Base-by-base conservation (phyloP, 306 rosid genomes). In the Pyrus bretschneideri region DNA sequence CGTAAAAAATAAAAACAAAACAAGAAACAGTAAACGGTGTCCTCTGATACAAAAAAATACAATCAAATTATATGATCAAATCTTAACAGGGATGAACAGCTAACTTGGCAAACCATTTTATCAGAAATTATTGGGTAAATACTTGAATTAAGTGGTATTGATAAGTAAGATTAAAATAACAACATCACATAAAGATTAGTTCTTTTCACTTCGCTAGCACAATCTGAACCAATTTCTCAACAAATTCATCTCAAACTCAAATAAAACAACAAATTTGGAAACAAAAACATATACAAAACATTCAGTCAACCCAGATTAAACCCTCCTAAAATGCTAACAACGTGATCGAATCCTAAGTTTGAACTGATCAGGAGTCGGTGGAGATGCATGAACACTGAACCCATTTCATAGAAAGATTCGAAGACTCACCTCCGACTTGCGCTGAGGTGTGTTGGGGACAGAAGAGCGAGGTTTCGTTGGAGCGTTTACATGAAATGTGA, bases 381-480 rank as follows among this genome's bases (percentile, higher is more conserved):
- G 38, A 72, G 60, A 72, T 30, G 49, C 69, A 11, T 23, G 35
- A 73, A 74, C 71, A 70, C 57, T 49, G 19, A 49, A 49, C 54
- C 54, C 19, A 49, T 49, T 49, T 69, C 40, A 38, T 14, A 33
- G 29, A 35, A 67, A 75, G 74, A 70, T 62, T 44, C 63, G 54
- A 60, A 61, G 70, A 71, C 75, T 51, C 17, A 79, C 81, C 83
- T 75, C 30, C n/a, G 70, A 83, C 76, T 52, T 81, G 38, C 19
- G 64, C 2, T n/a, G 67, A 13, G 25, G 7, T 23, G 72, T 19
- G 73, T 38, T 38, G 55, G 67, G 67, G 15, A 74, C 73, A 74
- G 67, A 46, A 61, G 49, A 21, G 22, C 38, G 22, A 54, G 27
- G 67, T 18, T 33, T 2, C 5, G 8, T 13, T 17, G 44, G 22